Base-by-base conservation (phyloP, 306 rosid genomes). In the Urtica urens region DNA sequence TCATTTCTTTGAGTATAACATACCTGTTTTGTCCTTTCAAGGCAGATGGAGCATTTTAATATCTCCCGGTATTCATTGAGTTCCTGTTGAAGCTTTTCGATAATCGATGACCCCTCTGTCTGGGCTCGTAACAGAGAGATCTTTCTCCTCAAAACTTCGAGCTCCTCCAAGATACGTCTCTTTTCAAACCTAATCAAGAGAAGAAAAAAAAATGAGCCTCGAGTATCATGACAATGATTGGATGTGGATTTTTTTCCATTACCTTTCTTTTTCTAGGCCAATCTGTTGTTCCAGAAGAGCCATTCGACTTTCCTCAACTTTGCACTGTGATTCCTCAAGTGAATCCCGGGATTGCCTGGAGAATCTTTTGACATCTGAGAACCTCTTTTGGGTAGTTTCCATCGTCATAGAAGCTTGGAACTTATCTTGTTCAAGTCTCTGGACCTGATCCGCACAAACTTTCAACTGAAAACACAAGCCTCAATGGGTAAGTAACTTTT, bases 21-120 rank as follows among this genome's bases (percentile, higher is more conserved):
- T 69, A 92, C 99, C 99, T 85, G 77, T 72, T 92, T 92, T 49
- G 79, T 70, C 69, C 93, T 77, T 44, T 82, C 82, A 21, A 63
- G 76, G 72, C 99, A 92, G 69, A 92, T 75, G 63, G 70, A 72
- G 77, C 99, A 92, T 60, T 92, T 92, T 31, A 92, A 67, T 69
- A 92, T 86, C 56, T 82, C 84, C 59, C 67, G 74, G 58, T 79
- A 92, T 49, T 92, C 99, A 64, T 73, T 70, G 45, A 85, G 86
- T 61, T 92, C 99, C 68, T 73, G 78, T 37, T 78, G 85, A 59
- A 92, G 93, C 68, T 71, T 92, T 69, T 86, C 87, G 55, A 72
- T 70, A 48, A 79, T 52, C 22, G 83, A 70, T 42, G 77, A 78
- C 49, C 81, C 84, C 51, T 92, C 96, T 13, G 60, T 78, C 58